Evolutionary conservation across 768 basidiomycete genomes (phyloP), one percentile per base, ranked within the genome.

Genomic region (Steccherinum ochraceum): DNA sequence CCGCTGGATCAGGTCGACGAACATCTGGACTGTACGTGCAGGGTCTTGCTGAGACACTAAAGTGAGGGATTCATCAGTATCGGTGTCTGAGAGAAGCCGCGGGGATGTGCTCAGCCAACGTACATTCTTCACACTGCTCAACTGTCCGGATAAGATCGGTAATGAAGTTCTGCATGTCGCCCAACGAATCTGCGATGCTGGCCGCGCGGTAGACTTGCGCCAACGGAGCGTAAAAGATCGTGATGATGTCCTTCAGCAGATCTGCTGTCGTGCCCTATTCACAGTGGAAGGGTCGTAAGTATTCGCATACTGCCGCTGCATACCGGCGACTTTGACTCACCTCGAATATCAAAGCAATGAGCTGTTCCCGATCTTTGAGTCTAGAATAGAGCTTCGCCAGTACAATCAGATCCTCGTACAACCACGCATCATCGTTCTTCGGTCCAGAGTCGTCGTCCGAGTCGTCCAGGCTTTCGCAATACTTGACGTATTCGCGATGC

Each of bases 201-300:
- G 96, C 96, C 10, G 96, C 96, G 60, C 89, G 84, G 70, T 98
- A 99, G 1, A 98, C 96, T 62, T 95, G 91, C 2, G 96, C 96
- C 21, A 99, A 72, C 2, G 96, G 96, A 0, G 93, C 72, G 67
- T 99, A 99, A 68, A 99, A 99, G 52, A 99, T 98, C 18, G 96
- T 97, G 60, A 99, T 92, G 53, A 99, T 97, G 65, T 99, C 96
- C 67, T 94, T 97, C 61, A 99, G 72, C 21, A 99, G 74, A 26
- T 98, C 96, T 2, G 95, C 84, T 0, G 96, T 98, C 42, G 85
- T 85, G 19, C 96, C 94, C 94, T 98, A 49, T 27, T n/a, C n/a
- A n/a, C n/a, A n/a, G n/a, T n/a, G n/a, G n/a, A n/a, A n/a, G n/a
- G n/a, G n/a, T n/a, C n/a, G n/a, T n/a, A n/a, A n/a, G n/a, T n/a